Evolutionary conservation across 139 green algal genomes (phyloP).

Genomic region (Picochlorum sp.): DNA sequence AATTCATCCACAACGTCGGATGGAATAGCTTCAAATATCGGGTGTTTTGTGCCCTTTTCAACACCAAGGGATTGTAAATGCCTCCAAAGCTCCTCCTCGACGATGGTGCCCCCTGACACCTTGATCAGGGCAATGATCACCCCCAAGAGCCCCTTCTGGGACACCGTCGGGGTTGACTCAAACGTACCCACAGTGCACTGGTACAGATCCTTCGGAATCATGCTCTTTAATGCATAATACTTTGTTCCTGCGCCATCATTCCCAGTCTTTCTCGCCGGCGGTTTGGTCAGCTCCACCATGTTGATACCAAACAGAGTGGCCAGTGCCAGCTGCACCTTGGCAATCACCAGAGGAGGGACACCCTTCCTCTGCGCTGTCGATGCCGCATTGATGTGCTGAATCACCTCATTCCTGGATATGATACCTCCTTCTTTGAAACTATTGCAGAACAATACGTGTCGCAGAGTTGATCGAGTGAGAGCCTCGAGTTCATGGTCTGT

Average conservation of each 20-base stretch:
- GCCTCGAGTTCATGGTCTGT: background rate
- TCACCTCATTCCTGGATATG: constrained; percentile 15
- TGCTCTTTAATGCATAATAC: constrained; percentile 26
- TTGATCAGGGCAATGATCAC: constrained; percentile 24
- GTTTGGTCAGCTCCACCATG: constrained; percentile 11
- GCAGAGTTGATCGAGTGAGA: constrained; percentile 10
- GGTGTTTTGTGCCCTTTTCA: constrained; percentile 3
- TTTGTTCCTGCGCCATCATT: constrained; percentile 7
- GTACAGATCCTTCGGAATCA: constrained; percentile 11
- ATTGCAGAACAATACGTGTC: constrained; percentile 23
- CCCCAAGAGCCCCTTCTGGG: constrained; percentile 14
- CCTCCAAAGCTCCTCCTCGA: constrained; percentile 11
- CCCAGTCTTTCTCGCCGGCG: background rate
- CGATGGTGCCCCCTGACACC: constrained; percentile 17
- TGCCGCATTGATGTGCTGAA: constrained; percentile 7
- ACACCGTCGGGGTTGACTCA: background rate
- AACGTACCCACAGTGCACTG: background rate
- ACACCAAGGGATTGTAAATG: constrained; percentile 24
- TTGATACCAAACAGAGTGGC: constrained; percentile 20
- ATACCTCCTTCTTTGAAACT: constrained; percentile 13
- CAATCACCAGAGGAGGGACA: constrained; percentile 16
- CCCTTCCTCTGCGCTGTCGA: background rate
- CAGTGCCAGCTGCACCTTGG: constrained; percentile 16
- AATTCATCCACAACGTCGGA: constrained; percentile 16
- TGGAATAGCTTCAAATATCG: constrained; percentile 8